phyloP scores from a whole-genome alignment of 2,329 filamentous ascomycete species.

The Escovopsis sp. region DNA sequence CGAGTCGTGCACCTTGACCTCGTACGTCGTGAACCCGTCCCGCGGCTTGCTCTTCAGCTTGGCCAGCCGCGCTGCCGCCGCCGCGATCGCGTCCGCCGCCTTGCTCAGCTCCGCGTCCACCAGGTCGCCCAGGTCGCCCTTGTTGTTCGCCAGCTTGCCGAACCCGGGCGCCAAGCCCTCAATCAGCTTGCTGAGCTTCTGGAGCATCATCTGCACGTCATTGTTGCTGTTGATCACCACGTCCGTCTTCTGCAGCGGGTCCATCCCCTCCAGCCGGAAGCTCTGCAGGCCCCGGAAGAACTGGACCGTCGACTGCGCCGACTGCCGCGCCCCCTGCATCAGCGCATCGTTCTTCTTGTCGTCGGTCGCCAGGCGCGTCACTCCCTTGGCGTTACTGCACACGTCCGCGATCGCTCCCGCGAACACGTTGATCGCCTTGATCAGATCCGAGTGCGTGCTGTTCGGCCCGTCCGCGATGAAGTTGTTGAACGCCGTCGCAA shows the following conservation, averaged over 20 bases:
- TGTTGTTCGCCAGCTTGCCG: conserved; percentile 60
- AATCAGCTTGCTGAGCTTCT: conserved; percentile 84
- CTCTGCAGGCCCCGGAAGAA: conserved; percentile 94
- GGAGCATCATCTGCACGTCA: conserved; percentile 86
- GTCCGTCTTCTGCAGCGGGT: conserved; percentile 84
- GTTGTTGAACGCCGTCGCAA: conserved; percentile 95
- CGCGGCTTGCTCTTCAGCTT: conserved; percentile 95
- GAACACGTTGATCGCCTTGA: conserved; percentile 83
- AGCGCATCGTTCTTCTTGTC: conserved; percentile 88
- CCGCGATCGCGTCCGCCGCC: conserved; percentile 88
- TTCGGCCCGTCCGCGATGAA: conserved; percentile 95
- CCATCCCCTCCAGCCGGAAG: conserved; percentile 82
- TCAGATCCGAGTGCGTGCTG: conserved; percentile 77
- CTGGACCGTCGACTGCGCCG: conserved; percentile 74
- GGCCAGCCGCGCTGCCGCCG: conserved; percentile 73
- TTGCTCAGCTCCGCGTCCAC: conserved; percentile 87
- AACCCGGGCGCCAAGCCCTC: conserved; percentile 85
- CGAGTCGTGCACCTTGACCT: conserved; percentile 87
- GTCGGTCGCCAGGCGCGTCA: conserved; percentile 82
- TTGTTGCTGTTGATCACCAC: conserved; percentile 96
- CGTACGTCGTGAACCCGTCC: conserved; percentile 89
- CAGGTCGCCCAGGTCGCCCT: conserved; percentile 81
- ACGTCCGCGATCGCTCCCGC: conserved; percentile 85
- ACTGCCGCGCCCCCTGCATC: conserved; percentile 66
- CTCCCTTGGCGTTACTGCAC: conserved; percentile 89